These are phyloP conservation scores for Pseudogymnoascus sp. DNA, from an alignment of 2,329 filamentous ascomycete species.

Conservation along the genomic window DNA sequence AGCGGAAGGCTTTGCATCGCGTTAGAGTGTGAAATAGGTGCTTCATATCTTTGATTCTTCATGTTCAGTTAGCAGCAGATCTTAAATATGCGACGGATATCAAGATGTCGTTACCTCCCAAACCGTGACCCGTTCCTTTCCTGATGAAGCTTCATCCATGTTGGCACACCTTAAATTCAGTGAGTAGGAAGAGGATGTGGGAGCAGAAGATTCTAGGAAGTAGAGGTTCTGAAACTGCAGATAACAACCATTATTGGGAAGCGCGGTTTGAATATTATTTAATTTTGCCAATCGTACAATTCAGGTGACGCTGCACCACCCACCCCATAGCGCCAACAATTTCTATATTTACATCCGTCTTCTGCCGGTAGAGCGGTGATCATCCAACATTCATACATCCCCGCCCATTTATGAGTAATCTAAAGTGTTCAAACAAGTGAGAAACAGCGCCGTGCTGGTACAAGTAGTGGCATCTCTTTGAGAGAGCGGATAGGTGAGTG, in stretches of 20 bases:
- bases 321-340: slow-evolving; percentile 11
- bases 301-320: slow-evolving; percentile 6
- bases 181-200: neutral
- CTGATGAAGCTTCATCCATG: neutral
- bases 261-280: slow-evolving; percentile 1
- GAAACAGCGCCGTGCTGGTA: slow-evolving; percentile 24
- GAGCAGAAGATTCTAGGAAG: neutral
- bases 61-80: neutral
- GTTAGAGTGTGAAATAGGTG: neutral
- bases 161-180: neutral
- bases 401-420: slow-evolving; percentile 24
- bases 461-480: slow-evolving; percentile 18
- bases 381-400: slow-evolving; percentile 31
- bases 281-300: slow-evolving; percentile 7
- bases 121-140: neutral
- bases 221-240: neutral
- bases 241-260: neutral
- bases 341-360: slow-evolving; percentile 29
- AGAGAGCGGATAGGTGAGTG: slow-evolving; percentile 9
- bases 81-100: neutral
- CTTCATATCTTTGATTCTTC: neutral
- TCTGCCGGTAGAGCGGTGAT: slow-evolving; percentile 29
- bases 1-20: neutral
- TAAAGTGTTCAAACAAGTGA: slow-evolving; percentile 27
- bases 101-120: neutral